These are phyloP conservation scores for Verticillium tricorpus DNA, from an alignment of 2,329 filamentous ascomycete species.

Conservation along the genomic window DNA sequence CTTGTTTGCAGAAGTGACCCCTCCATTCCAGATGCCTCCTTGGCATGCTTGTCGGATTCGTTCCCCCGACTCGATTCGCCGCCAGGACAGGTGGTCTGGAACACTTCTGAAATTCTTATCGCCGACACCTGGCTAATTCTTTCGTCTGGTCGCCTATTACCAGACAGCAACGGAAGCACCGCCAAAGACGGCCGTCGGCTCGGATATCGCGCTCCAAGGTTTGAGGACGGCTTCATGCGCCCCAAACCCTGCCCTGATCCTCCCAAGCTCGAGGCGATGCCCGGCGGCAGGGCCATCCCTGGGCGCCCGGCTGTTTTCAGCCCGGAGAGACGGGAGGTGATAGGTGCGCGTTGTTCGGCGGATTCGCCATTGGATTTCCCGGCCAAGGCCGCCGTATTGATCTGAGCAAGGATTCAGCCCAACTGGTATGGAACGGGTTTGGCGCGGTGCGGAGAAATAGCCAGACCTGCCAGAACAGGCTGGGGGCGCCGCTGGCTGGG, in stretches of 20 bases:
- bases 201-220: not conserved
- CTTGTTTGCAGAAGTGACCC: not conserved
- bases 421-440: not conserved
- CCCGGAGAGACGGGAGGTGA: not conserved
- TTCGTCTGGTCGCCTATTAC: not conserved
- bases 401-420: slow-evolving; percentile 1
- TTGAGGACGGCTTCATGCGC: not conserved
- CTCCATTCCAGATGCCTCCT: not conserved
- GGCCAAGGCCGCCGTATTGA: not conserved
- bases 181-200: not conserved
- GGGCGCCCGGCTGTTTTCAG: not conserved
- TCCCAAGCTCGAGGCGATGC: not conserved
- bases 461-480: not conserved
- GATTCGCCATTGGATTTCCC: not conserved
- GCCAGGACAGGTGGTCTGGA: not conserved
- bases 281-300: not conserved
- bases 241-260: not conserved
- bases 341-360: slow-evolving; percentile 1
- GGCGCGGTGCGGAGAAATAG: slow-evolving; percentile 2
- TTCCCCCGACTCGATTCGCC: too few relatives aligned
- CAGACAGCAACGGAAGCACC: not conserved
- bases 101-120: not conserved
- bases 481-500: not conserved
- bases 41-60: not conserved
- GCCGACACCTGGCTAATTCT: not conserved